phyloP scores from a whole-genome alignment of 225 moss, liverwort and hornwort genomes.

The Lunularia cruciata region DNA sequence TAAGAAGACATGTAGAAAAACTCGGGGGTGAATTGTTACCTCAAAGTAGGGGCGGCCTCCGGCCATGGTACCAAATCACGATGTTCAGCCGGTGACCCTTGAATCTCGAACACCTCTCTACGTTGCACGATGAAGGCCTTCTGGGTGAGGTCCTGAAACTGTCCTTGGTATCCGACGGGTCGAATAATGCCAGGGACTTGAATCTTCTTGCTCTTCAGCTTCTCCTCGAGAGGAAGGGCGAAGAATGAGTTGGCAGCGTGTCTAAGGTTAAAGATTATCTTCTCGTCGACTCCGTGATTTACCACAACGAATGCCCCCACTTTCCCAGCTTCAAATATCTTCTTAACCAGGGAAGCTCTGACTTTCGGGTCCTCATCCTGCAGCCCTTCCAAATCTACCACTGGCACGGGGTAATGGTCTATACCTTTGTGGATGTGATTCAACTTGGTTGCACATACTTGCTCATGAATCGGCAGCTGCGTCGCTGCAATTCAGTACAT shows the following conservation, averaged over 20 bases:
- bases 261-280: not conserved
- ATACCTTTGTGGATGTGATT: conserved; percentile 6
- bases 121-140: conserved; percentile 20
- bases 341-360: conserved; percentile 8
- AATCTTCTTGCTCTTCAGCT: conserved; percentile 2
- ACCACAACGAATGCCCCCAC: conserved; percentile 10
- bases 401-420: conserved; percentile 11
- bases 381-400: conserved; percentile 17
- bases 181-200: not conserved
- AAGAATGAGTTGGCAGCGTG: not conserved
- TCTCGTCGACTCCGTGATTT: conserved; percentile 13
- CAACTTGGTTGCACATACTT: too few species aligned
- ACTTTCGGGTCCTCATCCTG: not conserved
- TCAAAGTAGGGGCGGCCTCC: conserved; percentile 10
- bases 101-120: conserved; percentile 23
- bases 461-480: too few species aligned
- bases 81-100: conserved; percentile 2
- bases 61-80: conserved; percentile 23
- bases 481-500: too few species aligned
- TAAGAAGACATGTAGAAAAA: too few species aligned
- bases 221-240: conserved; percentile 19
- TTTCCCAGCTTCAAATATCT: conserved; percentile 14
- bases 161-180: conserved; percentile 19
- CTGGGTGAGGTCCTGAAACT: conserved; percentile 19
- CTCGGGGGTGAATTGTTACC: too few species aligned